Conservation (phyloP, 208 protist species). For the Leishmania gerbilli region DNA sequence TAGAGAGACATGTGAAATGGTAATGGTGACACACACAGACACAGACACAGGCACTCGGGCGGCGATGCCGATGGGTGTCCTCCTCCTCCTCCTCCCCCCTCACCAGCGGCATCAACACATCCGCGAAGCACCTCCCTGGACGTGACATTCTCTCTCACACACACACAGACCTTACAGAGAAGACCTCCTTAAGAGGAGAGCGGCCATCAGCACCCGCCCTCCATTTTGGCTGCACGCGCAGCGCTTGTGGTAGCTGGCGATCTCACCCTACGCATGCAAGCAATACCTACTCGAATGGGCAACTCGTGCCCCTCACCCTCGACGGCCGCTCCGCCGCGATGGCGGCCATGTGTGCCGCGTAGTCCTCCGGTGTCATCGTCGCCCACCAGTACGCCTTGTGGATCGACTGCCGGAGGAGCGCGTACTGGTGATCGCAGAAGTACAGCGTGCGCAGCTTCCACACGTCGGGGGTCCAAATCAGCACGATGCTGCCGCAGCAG, state of each 20-base stretch:
- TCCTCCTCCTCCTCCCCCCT: too few species aligned
- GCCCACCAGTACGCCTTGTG: constrained; percentile 81
- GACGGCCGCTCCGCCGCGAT: constrained; percentile 46
- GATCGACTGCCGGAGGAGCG: constrained; percentile 52
- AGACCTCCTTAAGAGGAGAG: not conserved
- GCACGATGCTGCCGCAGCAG: constrained; percentile 39
- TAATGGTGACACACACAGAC: not conserved
- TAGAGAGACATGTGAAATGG: not conserved
- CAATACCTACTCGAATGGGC: constrained; percentile 51
- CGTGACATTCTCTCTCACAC: too few species aligned
- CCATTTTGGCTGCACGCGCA: not conserved
- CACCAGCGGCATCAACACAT: not conserved
- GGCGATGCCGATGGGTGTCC: not conserved
- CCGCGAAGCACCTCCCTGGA: not conserved
- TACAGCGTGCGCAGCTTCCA: constrained; percentile 86
- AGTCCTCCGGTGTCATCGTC: constrained; percentile 75
- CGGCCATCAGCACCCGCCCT: not conserved
- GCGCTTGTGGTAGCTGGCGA: not conserved
- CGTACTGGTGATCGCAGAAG: constrained; percentile 72
- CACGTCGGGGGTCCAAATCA: constrained; percentile 83
- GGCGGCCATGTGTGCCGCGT: constrained; percentile 50
- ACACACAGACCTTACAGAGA: not conserved
- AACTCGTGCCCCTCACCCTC: constrained; percentile 53
- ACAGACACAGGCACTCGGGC: not conserved
- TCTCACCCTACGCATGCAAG: not conserved